A percentile compares a stretch with the other conserved stretches of the same genome.
Conservation (phyloP, 1,139 yeast species). For the Arxiozyma bovina region DNA sequence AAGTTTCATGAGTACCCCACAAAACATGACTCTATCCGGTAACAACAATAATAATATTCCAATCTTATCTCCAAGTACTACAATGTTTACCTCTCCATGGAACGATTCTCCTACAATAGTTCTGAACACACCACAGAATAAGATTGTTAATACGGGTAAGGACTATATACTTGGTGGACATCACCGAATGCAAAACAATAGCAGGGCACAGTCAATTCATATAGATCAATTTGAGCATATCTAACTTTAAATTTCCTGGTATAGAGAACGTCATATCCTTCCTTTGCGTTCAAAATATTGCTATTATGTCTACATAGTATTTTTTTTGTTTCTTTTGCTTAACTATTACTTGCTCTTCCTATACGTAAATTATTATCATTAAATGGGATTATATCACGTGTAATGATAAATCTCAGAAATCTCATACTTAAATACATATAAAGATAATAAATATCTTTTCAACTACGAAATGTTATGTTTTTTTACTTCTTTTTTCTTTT, state of each 20-base stretch:
- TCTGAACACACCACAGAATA: conserved; percentile 8
- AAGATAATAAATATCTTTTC: too few relatives aligned
- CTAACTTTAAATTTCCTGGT: background rate
- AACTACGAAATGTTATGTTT: too few relatives aligned
- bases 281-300: background rate
- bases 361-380: too few relatives aligned
- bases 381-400: too few relatives aligned
- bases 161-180: conserved; percentile 31
- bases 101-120: conserved; percentile 6
- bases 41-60: background rate
- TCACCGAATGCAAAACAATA: conserved; percentile 23
- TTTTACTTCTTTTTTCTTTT: too few relatives aligned
- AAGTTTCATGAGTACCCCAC: background rate
- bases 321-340: too few relatives aligned
- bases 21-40: background rate
- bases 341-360: too few relatives aligned
- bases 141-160: conserved; percentile 28
- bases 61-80: background rate
- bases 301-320: too few relatives aligned
- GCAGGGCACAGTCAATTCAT: conserved; percentile 31
- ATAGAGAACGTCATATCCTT: background rate
- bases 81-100: conserved; percentile 7
- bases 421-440: background rate
- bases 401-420: too few relatives aligned
- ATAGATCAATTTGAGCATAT: conserved; percentile 26